A percentile compares a stretch with the other conserved stretches of the same genome.
These are phyloP conservation scores for Chrysanthemum lavandulifolium DNA, from an alignment of 129 eudicot species.

Conservation along the genomic window DNA sequence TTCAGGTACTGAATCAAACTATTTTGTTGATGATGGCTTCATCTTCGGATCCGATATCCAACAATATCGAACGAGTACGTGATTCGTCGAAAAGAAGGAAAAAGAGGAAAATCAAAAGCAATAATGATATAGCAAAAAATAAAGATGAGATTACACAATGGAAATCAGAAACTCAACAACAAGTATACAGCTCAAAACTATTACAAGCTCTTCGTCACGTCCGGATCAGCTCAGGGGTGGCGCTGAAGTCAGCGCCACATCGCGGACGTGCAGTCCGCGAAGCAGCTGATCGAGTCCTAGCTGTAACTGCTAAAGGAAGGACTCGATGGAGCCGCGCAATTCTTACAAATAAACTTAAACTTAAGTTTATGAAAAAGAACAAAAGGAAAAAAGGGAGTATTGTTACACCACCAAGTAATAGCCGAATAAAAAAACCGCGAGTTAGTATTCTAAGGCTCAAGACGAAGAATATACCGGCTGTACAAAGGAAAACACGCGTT, in stretches of 20 bases:
- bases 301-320: slow-evolving; percentile 73
- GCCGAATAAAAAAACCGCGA: slow-evolving; percentile 61
- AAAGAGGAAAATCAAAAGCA: slow-evolving; percentile 41
- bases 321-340: slow-evolving; percentile 95
- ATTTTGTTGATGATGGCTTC: slow-evolving; percentile 15
- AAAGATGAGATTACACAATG: slow-evolving; percentile 46
- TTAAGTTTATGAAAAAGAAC: slow-evolving; percentile 64
- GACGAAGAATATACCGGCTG: slow-evolving; percentile 57
- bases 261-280: slow-evolving; percentile 69
- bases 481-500: slow-evolving; percentile 70
- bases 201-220: slow-evolving; percentile 77
- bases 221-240: too few relatives aligned
- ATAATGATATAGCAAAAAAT: slow-evolving; percentile 8
- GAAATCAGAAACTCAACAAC: slow-evolving; percentile 78
- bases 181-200: slow-evolving; percentile 69
- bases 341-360: slow-evolving; percentile 62
- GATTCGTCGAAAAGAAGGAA: slow-evolving; percentile 42
- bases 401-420: slow-evolving; percentile 32
- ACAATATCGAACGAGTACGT: slow-evolving; percentile 41
- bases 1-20: neutral
- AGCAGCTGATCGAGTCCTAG: slow-evolving; percentile 73
- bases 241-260: slow-evolving; percentile 16
- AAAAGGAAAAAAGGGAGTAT: slow-evolving; percentile 44
- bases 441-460: slow-evolving; percentile 57
- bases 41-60: slow-evolving; percentile 45